Evolutionary conservation across 495 filamentous ascomycete genomes (phyloP), one percentile per base, ranked within the genome.

Genomic region (Hypoxylon fragiforme): DNA sequence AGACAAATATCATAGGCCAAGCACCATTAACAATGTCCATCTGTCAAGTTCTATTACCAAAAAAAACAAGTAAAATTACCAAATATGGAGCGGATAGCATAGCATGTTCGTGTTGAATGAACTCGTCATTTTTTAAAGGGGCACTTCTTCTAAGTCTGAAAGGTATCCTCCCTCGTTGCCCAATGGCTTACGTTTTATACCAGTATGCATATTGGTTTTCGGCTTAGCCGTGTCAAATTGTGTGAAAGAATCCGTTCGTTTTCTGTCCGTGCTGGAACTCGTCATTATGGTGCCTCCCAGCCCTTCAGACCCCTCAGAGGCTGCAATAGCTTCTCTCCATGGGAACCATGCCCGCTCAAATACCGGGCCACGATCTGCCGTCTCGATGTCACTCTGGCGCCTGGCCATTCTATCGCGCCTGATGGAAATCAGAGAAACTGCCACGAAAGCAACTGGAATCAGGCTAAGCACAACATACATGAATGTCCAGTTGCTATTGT

Each of bases 391-490:
- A 13, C 20, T 40, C 12, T 46, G 12, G 16, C 34, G n/a, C 39
- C 18, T 3, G 11, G 12, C 20, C n/a, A 15, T 24, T 40, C 57
- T 75, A 45, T 69, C 70, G 2, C 75, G 14, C 53, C 77, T 6
- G 61, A 70, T 2, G 67, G 64, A 48, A 19, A 43, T 43, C 0
- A 56, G 0, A 0, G 45, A 54, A 13, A 56, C 28, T 3, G 8
- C 3, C 8, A 18, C 18, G 19, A 64, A 64, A 1, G 28, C 16
- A n/a, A 51, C 8, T 1, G 61, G 56, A 4, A 64, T 54, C 5
- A 58, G 34, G 19, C 18, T 46, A 0, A 67, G 32, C 5, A 64
- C 0, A 18, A 57, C 18, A 43, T 67, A 67, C 47, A 62, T 53
- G 5, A 53, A n/a, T 2, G 41, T 52, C 64, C 61, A 67, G 28